Base-by-base conservation (phyloP, 2,329 filamentous ascomycete species). In the Xylariales sp. region DNA sequence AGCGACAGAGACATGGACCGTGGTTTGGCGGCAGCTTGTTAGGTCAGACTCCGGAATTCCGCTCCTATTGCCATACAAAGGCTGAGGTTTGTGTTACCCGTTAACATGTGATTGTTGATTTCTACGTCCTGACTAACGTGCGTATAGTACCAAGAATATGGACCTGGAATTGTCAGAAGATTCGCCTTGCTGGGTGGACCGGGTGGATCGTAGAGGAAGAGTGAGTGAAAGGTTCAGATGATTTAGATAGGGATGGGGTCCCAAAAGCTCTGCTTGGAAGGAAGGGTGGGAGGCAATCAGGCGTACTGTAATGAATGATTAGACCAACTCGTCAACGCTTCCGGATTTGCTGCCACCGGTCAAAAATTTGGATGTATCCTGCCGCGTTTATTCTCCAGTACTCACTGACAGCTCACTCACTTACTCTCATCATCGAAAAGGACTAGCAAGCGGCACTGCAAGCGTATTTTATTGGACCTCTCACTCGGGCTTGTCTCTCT, bases 1-100 rank as follows among this genome's bases (percentile, higher is more conserved):
- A 95, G 78, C 78, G 93, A 63, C 93, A 98, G 76, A 78, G 91
- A 60, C 91, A 98, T 63, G 93, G 93, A 14, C 93, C 93, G 22
- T 98, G 93, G 93, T 98, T 98, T 62, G 93, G 93, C 64, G 93
- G 93, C 54, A 95, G 88, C 69, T 74, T 98, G 68, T 74, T 98
- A 46, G 94, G 91, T 42, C 91, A 97, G 72, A 98, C 93, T 5
- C 91, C 94, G 4, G 94, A 98, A 67, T 98, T 98, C 76, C 82
- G 88, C 63, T 96, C 89, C 60, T 98, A 97, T 71, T 98, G 93
- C 72, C 94, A 98, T 68, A 98, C 87, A 43, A 93, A 93, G 73
- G 82, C 80, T 21, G 79, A 82, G 73, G 77, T 80, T 59, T 53
- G 72, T 56, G 12, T 8, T 24, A 18, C 22, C 8, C 10, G 5